Evolutionary conservation across 805 yeast genomes (phyloP), one percentile per base, ranked within the genome.

Genomic region (Schwanniomyces sp.): DNA sequence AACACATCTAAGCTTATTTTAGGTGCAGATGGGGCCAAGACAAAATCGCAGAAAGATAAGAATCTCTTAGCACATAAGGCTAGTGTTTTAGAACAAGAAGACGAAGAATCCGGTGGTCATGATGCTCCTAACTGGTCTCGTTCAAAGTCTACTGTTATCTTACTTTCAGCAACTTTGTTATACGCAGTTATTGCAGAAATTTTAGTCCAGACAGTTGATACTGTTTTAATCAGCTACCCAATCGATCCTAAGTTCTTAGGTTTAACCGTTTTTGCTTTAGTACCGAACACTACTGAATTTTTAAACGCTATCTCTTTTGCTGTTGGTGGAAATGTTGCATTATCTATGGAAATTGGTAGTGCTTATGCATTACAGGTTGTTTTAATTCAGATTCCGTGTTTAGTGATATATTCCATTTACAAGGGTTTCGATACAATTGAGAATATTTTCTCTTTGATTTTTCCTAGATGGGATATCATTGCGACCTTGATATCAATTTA

Each of bases 111-210:
- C 10, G 86, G 86, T 5, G 95, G 96, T 1, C 97, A 92, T 57
- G 97, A 91, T 64, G 95, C 97, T 0, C 98, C 99, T 40, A 94
- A 94, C 63, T 94, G 99, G 99, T 85, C 96, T 6, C 80, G 92
- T 58, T 71, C 72, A 12, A 92, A 91, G 66, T 88, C 96, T 2
- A 80, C 96, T 0, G 79, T 86, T 14, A 91, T 94, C 45, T 74
- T 94, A 40, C 72, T 94, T 7, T 80, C 86, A 3, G 92, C 98
- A 0, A 94, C 99, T 0, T 52, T 91, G 9, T 70, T 91, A 17
- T 94, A 94, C 66, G 97, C 99, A 0, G 69, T 90, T 28, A 91
- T 94, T 57, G 99, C 98, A 1, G 98, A 92, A 66, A 89, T 92
- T 36, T 74, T 92, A 53, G 97, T 92, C 34, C 91, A 88, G 61